Evolutionary conservation across 2,329 filamentous ascomycete species (phyloP).

Genomic region (Aschersonia sp.): DNA sequence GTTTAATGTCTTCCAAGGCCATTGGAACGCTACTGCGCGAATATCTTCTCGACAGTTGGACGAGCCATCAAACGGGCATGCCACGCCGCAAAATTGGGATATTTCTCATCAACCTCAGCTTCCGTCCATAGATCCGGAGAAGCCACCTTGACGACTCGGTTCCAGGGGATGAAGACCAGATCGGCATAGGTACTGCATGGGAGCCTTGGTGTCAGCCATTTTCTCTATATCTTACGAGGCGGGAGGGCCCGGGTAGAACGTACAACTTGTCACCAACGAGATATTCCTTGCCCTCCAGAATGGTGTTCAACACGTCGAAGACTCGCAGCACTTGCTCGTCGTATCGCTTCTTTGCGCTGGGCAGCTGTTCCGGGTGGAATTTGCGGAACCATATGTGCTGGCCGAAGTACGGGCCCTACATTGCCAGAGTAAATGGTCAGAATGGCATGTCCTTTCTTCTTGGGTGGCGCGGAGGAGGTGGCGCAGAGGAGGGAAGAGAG

Average conservation of each 20-base stretch:
- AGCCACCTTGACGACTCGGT: constrained; percentile 5
- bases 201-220: background rate
- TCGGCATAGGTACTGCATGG: constrained; percentile 17
- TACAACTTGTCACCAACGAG: constrained; percentile 20
- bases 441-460: background rate
- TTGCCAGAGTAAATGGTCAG: background rate
- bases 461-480: background rate
- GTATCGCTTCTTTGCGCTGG: constrained; percentile 16
- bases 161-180: constrained; percentile 18
- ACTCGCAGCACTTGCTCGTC: constrained; percentile 15
- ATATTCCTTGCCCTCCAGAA: constrained; percentile 18
- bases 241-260: constrained; percentile 1
- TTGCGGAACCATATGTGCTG: constrained; percentile 17
- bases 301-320: constrained; percentile 15
- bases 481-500: background rate
- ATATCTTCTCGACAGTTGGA: constrained; percentile 14
- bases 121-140: constrained; percentile 9
- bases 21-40: constrained; percentile 5
- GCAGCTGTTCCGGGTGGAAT: constrained; percentile 14
- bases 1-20: background rate
- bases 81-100: constrained; percentile 20
- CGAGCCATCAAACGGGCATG: constrained; percentile 16
- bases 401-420: constrained; percentile 21
- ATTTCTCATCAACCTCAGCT: constrained; percentile 15
- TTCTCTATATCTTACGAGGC: too few species aligned